phyloP scores from a whole-genome alignment of 73 alveolate species.

The Blepharisma japonicum region DNA sequence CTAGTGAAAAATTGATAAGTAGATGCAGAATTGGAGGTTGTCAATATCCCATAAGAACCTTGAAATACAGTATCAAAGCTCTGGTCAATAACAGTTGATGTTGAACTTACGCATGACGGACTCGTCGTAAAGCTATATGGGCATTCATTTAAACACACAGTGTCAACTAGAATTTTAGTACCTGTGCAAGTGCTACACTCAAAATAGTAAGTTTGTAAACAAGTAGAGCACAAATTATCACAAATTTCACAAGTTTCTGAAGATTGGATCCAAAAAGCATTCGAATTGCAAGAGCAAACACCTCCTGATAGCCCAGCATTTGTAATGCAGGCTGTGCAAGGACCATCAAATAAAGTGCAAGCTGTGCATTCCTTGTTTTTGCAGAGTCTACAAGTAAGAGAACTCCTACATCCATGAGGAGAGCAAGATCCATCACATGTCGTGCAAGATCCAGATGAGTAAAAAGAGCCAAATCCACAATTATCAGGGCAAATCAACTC shows the following conservation, averaged over 20 bases:
- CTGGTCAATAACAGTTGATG: no score
- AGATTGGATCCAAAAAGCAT: no score
- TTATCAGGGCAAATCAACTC: no score
- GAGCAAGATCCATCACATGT: background rate
- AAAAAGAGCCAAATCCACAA: background rate
- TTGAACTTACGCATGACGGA: no score
- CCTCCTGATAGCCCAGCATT: background rate
- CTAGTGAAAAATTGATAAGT: background rate
- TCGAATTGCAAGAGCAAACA: background rate
- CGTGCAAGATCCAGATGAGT: background rate
- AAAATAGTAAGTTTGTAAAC: no score
- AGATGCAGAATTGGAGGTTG: no score
- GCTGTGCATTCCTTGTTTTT: background rate
- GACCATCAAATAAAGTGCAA: background rate
- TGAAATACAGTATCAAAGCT: no score
- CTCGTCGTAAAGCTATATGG: background rate
- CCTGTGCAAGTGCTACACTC: no score
- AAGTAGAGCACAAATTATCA: no score
- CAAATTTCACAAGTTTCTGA: no score
- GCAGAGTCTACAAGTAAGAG: background rate
- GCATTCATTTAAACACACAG: background rate
- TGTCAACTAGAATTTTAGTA: no score
- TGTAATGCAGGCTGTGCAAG: background rate
- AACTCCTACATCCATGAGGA: background rate
- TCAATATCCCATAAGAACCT: no score